Base-by-base conservation (phyloP, 441 rosid species). In the Eruca vesicaria region DNA sequence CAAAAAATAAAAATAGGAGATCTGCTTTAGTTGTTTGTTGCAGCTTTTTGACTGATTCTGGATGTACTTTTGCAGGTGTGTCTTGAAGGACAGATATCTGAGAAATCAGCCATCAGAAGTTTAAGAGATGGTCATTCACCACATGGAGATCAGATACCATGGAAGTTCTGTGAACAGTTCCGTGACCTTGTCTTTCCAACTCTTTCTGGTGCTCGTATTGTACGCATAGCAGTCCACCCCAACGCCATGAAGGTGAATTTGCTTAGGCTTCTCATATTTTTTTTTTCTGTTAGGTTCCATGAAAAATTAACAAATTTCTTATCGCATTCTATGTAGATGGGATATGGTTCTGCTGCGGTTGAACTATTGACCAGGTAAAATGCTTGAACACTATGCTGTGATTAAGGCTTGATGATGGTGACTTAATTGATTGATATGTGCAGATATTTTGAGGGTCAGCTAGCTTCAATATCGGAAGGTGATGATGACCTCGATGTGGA, bases 181-280 rank as follows among this genome's bases (percentile, higher is more conserved):
- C 83, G 87, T 66, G 94, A 96, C 64, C 79, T 90, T 29, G 96
- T 82, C 75, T 96, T 96, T 73, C 99, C 99, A 74, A 89, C 85
- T 68, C 89, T 90, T 76, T 91, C 98, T 7, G 99, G 99, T 78
- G 98, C 91, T 86, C 97, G 99, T 56, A 88, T 96, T 14, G 98
- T 96, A 63, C 92, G 98, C 72, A 96, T 96, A 78, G 98, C 99
- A 59, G 94, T 96, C 82, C 98, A 96, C 85, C 99, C 99, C 73
- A 91, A 87, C 72, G 94, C 98, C 63, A 88, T 86, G 91, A 89
- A 92, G 98, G 99, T 96, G 86, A 76, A 1, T 38, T 65, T 20
- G n/a, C 52, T 20, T 71, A 56, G 48, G 32, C 9, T 19, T 10
- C 38, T 43, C 55, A 20, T 29, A 23, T 29, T 36, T 18, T 55